Percentiles rank a stretch among this genome's conserved stretches.
Evolutionary conservation across 495 filamentous ascomycete species (phyloP).

Genomic region (Cudoniella acicularis): DNA sequence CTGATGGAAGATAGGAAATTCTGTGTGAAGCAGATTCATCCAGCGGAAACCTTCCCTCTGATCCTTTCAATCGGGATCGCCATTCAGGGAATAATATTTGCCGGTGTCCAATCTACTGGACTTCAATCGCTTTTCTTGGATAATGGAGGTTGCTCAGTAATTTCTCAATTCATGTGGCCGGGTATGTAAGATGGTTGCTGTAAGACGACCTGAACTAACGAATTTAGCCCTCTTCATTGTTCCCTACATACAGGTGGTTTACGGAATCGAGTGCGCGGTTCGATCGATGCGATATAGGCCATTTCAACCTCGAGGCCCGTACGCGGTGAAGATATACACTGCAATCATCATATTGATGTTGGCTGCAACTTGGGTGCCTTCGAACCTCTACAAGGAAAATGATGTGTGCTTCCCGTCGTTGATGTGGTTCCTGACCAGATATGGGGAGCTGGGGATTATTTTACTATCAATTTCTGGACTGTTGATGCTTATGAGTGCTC

Average conservation of each 20-base stretch:
- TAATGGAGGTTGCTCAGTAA: slow-evolving; percentile 23
- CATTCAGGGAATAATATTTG: slow-evolving; percentile 34
- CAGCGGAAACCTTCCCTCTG: slow-evolving; percentile 35
- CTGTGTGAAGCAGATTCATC: slow-evolving; percentile 29
- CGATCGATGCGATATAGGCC: slow-evolving; percentile 27
- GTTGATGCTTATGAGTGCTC: slow-evolving; percentile 24
- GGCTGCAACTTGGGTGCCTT: slow-evolving; percentile 30
- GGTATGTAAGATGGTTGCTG: slow-evolving; percentile 20
- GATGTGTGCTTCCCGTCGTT: slow-evolving; percentile 29
- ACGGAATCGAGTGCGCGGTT: slow-evolving; percentile 33
- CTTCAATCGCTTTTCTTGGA: slow-evolving; percentile 14
- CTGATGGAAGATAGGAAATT: slow-evolving; percentile 23
- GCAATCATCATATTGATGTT: slow-evolving; percentile 25
- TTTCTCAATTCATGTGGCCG: slow-evolving; percentile 32
- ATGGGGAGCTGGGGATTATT: slow-evolving; percentile 26
- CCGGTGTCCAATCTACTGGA: slow-evolving; percentile 25
- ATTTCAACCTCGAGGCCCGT: slow-evolving; percentile 31
- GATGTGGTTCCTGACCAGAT: slow-evolving; percentile 29
- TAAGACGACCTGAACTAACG: slow-evolving; percentile 6
- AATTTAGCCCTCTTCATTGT: slow-evolving; percentile 34
- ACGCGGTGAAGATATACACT: slow-evolving; percentile 26
- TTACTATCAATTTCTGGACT: slow-evolving; percentile 15
- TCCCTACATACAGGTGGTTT: slow-evolving; percentile 32
- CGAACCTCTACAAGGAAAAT: slow-evolving; percentile 8
- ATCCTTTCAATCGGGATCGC: slow-evolving; percentile 31